Evolutionary conservation across 2,329 filamentous ascomycete genomes (phyloP).

Genomic region (Fusarium dlaminii): DNA sequence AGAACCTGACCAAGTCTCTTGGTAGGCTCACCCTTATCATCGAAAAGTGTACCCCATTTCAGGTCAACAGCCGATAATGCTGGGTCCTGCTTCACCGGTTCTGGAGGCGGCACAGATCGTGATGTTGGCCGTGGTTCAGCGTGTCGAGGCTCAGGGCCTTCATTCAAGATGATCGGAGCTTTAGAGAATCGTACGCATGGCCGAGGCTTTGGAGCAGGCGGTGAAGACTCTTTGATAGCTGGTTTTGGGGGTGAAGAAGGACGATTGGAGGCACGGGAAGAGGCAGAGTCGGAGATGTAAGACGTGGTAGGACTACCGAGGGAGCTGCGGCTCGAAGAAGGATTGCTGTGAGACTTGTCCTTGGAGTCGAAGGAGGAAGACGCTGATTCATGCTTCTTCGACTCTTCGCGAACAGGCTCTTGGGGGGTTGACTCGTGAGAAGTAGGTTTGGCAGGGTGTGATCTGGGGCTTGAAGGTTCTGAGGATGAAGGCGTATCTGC

Average conservation of each 20-base stretch:
- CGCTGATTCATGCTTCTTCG: conserved; percentile 9
- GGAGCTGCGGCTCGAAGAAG: conserved; percentile 13
- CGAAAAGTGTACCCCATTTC: conserved; percentile 82
- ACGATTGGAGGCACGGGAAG: conserved; percentile 19
- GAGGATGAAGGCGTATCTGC: conserved; percentile 36
- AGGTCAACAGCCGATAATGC: conserved; percentile 65
- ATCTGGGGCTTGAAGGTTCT: conserved; percentile 32
- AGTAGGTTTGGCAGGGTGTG: conserved; percentile 7
- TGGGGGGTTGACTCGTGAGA: conserved; percentile 11
- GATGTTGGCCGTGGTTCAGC: neutral
- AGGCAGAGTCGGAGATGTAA: conserved; percentile 33
- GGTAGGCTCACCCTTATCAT: conserved; percentile 72
- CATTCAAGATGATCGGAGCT: conserved; percentile 41
- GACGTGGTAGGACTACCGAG: conserved; percentile 28
- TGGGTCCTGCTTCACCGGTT: neutral
- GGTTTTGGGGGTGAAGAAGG: conserved; percentile 17
- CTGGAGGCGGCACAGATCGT: conserved; percentile 10
- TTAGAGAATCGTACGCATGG: conserved; percentile 48
- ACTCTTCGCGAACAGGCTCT: conserved; percentile 34
- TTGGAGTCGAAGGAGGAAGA: neutral
- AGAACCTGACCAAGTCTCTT: conserved; percentile 75
- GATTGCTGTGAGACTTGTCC: neutral
- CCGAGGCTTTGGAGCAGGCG: conserved; percentile 28
- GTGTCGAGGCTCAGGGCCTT: conserved; percentile 14
- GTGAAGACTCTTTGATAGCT: neutral